phyloP scores from a whole-genome alignment of 1,139 yeast species.

The Nakaseomyces bracarensis region DNA sequence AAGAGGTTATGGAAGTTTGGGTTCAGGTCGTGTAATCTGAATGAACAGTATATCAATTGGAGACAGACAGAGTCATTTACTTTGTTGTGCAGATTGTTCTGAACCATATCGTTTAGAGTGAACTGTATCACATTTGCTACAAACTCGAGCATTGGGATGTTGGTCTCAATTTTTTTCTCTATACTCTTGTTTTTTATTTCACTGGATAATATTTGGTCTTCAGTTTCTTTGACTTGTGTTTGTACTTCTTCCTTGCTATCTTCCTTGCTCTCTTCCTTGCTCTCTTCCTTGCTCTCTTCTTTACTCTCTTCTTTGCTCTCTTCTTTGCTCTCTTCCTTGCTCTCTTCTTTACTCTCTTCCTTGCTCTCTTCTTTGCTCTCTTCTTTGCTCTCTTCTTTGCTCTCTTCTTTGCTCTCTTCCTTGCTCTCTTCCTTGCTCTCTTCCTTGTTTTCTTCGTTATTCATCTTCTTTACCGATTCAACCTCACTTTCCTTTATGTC shows the following conservation, averaged over 20 bases:
- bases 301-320: background rate
- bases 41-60: slow-evolving; percentile 32
- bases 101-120: slow-evolving; percentile 14
- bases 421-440: slow-evolving; percentile 2
- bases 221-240: background rate
- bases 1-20: slow-evolving; percentile 26
- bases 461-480: no score
- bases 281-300: background rate
- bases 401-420: slow-evolving; percentile 4
- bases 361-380: background rate
- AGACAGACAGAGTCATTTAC: slow-evolving; percentile 29
- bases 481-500: no score
- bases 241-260: background rate
- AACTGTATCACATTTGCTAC: slow-evolving; percentile 21
- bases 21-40: slow-evolving; percentile 29
- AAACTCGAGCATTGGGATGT: slow-evolving; percentile 24
- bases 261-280: background rate
- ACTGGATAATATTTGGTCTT: no score
- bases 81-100: slow-evolving; percentile 6
- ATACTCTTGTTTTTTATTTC: background rate
- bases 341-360: background rate
- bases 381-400: background rate
- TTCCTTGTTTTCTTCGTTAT: no score
- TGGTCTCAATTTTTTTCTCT: slow-evolving; percentile 14
- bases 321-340: background rate